These are phyloP conservation scores for Avena eriantha DNA, from an alignment of 176 grass and related monocot species.

Conservation along the genomic window DNA sequence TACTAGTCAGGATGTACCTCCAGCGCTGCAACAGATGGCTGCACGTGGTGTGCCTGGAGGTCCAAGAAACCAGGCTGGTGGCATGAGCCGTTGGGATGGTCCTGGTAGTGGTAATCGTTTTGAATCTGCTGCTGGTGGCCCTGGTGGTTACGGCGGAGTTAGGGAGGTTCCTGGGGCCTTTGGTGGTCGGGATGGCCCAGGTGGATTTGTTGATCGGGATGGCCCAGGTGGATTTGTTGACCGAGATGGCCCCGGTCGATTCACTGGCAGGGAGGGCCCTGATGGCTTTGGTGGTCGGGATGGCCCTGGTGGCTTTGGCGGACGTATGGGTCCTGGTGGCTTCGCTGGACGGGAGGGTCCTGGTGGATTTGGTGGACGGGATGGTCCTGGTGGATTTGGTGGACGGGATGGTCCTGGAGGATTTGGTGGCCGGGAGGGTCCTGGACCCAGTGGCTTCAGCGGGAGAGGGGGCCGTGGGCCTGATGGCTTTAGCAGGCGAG, in stretches of 20 bases:
- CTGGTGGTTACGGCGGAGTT: slow-evolving; percentile 53
- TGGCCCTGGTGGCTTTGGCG: slow-evolving; percentile 16
- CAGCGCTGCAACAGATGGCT: slow-evolving; percentile 75
- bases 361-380: slow-evolving; percentile 11
- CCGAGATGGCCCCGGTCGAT: slow-evolving; percentile 49
- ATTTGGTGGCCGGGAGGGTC: slow-evolving; percentile 54
- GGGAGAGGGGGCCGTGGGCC: slow-evolving; percentile 63
- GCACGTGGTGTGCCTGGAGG: slow-evolving; percentile 56
- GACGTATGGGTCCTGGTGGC: slow-evolving; percentile 19
- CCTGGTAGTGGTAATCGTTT: slow-evolving; percentile 48
- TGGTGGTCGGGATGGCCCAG: slow-evolving; percentile 39
- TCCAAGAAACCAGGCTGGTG: slow-evolving; percentile 57
- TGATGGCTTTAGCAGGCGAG: slow-evolving; percentile 64
- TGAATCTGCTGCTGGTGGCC: slow-evolving; percentile 50
- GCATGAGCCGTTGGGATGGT: slow-evolving; percentile 63
- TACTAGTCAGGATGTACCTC: slow-evolving; percentile 88
- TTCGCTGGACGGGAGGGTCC: background rate
- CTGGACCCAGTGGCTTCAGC: slow-evolving; percentile 50
- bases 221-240: slow-evolving; percentile 46
- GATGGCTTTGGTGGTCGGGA: slow-evolving; percentile 24
- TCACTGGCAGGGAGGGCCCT: slow-evolving; percentile 26
- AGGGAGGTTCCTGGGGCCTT: slow-evolving; percentile 63
- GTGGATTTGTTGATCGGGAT: slow-evolving; percentile 42
- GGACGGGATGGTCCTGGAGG: slow-evolving; percentile 43
- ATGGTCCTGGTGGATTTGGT: slow-evolving; percentile 9